Evolutionary conservation across 768 basidiomycete species (phyloP).

Genomic region (Russula vinacea): DNA sequence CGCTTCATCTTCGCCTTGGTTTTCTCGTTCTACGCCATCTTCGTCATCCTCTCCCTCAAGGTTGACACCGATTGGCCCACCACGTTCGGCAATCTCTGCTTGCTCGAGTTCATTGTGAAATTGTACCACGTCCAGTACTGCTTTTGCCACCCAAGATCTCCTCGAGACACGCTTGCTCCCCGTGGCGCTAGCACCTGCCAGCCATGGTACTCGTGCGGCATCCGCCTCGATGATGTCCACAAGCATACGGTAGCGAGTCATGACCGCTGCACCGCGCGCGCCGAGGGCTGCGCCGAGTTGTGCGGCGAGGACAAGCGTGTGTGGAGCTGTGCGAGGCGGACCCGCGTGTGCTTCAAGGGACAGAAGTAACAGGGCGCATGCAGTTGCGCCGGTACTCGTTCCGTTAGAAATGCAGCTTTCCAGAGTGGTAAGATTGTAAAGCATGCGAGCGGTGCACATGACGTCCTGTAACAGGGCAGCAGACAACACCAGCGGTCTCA

Average conservation of each 20-base stretch:
- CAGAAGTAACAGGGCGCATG: conserved; percentile 67
- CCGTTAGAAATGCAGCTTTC: conserved; percentile 34
- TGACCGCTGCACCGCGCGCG: conserved; percentile 57
- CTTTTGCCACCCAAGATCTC: conserved; percentile 61
- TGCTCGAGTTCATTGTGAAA: conserved; percentile 63
- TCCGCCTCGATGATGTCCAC: conserved; percentile 59
- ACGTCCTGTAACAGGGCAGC: conserved; percentile 37
- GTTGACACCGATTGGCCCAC: conserved; percentile 42
- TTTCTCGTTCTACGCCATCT: conserved; percentile 29
- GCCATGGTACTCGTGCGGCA: conserved; percentile 70
- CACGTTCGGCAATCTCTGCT: conserved; percentile 38
- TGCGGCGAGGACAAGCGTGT: conserved; percentile 32
- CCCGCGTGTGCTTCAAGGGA: conserved; percentile 66
- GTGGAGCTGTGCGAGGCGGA: conserved; percentile 23
- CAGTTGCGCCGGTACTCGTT: conserved; percentile 31
- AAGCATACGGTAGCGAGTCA: conserved; percentile 65
- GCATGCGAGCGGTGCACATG: conserved; percentile 44
- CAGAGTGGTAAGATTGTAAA: conserved; percentile 42
- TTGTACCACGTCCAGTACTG: conserved; percentile 64
- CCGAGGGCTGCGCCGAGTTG: conserved; percentile 48
- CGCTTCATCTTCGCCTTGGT: conserved; percentile 1
- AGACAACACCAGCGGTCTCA: conserved; percentile 13
- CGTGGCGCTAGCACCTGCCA: conserved; percentile 46
- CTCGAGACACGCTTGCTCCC: conserved; percentile 46
- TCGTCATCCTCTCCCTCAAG: conserved; percentile 37